These are phyloP conservation scores for Noccaea bulbosa DNA, from an alignment of 345 rosid genomes.

Conservation along the genomic window DNA sequence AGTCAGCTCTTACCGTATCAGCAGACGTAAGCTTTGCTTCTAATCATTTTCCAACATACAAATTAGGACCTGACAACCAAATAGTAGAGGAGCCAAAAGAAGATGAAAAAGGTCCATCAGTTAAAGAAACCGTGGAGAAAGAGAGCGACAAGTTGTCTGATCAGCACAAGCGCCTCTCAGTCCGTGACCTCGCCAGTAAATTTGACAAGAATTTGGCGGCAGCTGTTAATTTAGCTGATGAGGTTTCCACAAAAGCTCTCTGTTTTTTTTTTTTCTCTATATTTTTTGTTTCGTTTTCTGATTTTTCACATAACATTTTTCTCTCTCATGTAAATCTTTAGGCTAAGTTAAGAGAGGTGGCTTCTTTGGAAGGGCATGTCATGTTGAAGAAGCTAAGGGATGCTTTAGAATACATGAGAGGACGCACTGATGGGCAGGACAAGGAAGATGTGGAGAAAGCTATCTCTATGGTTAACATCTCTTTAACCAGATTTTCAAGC, in stretches of 20 bases:
- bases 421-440: constrained; percentile 79
- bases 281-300: neutral
- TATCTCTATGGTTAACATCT: constrained; percentile 79
- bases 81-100: constrained; percentile 90
- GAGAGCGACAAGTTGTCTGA: constrained; percentile 71
- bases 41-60: constrained; percentile 75
- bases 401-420: constrained; percentile 93
- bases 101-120: constrained; percentile 70
- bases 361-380: constrained; percentile 98
- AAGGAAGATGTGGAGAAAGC: constrained; percentile 97
- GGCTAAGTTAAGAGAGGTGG: constrained; percentile 88
- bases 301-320: neutral
- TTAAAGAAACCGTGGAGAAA: constrained; percentile 80
- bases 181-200: constrained; percentile 95
- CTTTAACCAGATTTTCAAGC: neutral
- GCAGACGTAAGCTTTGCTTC: constrained; percentile 90
- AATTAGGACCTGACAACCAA: constrained; percentile 85
- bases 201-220: constrained; percentile 90
- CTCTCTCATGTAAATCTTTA: constrained; percentile 27
- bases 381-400: constrained; percentile 98
- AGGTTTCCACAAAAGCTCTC: constrained; percentile 54
- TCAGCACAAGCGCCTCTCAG: constrained; percentile 96
- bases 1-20: constrained; percentile 65
- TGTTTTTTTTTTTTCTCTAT: no score
- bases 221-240: constrained; percentile 80